Base-by-base conservation (phyloP, 805 yeast species). In the Peterozyma toletana region DNA sequence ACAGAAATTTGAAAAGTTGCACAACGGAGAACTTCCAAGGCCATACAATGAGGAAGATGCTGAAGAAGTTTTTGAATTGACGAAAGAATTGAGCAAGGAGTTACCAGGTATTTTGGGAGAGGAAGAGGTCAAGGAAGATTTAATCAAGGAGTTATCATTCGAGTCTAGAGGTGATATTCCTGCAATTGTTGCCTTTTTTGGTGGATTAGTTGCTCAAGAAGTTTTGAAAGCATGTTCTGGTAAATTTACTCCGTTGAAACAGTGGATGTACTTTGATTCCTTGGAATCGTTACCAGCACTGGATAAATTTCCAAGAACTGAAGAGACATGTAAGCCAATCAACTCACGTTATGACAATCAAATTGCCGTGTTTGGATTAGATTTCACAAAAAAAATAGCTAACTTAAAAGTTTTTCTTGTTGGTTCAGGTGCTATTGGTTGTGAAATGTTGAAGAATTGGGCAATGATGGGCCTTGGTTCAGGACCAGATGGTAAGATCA, bases 371-470 rank as follows among this genome's bases (percentile, higher is more conserved):
- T 89, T 89, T 54, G 99, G 99, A 47, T 59, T 75, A 40, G 78
- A 77, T 37, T 87, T 78, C 65, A 91, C 88, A 59, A 78, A 83
- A 56, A 68, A 67, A 37, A 67, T 93, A 46, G 78, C 86, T 34
- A 87, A 90, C 62, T 68, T 85, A 50, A 83, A 79, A 57, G 88
- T 90, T 3, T 91, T 93, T 63, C 70, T 93, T 52, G 99, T 93
- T 35, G 99, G 99, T 38, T 75, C 97, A 1, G 99, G 99, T 60
- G 99, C 99, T 15, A 93, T 93, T 70, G 99, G 99, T 35, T 93
- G 99, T 70, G 99, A 93, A 67, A 91, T 93, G 90, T 73, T 93
- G 57, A 93, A 93, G 67, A 90, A 88, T 59, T 93, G 98, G 98
- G 96, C 99, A 5, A 75, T 93, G 76, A 75, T 90, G 78, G 99